Evolutionary conservation across 192 early-diverging fungal genomes (phyloP).

Genomic region (Backusella liffmaniae): DNA sequence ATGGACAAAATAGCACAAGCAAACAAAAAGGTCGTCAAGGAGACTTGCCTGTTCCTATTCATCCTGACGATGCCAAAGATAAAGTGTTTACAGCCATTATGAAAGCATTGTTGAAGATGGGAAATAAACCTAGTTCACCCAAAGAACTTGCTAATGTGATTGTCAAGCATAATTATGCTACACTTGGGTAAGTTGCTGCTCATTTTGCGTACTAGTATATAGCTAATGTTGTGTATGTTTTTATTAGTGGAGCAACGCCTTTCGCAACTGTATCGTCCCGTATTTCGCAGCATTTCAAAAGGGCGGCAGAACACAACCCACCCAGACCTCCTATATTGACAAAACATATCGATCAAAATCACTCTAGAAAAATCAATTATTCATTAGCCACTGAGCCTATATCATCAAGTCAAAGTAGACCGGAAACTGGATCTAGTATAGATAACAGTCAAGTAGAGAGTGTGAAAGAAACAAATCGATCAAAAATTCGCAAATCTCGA

Average conservation of each 20-base stretch:
- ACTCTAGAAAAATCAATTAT: conserved; percentile 74
- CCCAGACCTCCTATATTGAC: conserved; percentile 71
- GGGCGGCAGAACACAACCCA: conserved; percentile 72
- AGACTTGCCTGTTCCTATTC: conserved; percentile 41
- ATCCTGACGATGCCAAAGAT: conserved; percentile 78
- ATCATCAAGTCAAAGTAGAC: neutral
- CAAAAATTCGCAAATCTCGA: neutral
- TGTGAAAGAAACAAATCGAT: neutral
- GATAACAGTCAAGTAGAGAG: neutral
- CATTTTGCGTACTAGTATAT: neutral
- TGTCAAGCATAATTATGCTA: conserved; percentile 74
- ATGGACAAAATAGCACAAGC: neutral
- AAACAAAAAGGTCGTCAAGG: conserved; percentile 13
- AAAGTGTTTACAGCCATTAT: conserved; percentile 88
- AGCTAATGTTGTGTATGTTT: too few species aligned
- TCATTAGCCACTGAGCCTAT: conserved; percentile 53
- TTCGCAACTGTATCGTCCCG: conserved; percentile 88
- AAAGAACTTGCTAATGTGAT: conserved; percentile 80
- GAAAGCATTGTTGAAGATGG: conserved; percentile 72
- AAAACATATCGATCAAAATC: conserved; percentile 65
- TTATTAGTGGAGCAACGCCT: conserved; percentile 71
- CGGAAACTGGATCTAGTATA: neutral
- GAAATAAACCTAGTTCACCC: conserved; percentile 79
- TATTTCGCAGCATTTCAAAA: conserved; percentile 88
- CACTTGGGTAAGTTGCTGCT: conserved; percentile 62